phyloP scores from a whole-genome alignment of 2,329 filamentous ascomycete species.

The Seiridium cupressi region DNA sequence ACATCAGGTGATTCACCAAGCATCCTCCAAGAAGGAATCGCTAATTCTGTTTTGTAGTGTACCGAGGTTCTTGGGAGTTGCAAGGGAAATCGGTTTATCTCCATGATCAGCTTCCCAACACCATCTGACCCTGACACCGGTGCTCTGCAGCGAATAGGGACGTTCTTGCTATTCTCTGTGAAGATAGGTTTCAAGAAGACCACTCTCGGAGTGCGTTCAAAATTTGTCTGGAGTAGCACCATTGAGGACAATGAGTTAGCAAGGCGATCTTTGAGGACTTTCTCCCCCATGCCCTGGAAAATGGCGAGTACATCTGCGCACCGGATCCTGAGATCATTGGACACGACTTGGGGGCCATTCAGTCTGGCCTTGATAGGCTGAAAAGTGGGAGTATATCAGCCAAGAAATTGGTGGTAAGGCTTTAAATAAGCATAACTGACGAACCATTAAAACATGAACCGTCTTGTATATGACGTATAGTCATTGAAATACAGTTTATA shows the following conservation, averaged over 20 bases:
- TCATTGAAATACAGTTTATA: neutral
- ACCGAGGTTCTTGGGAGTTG: constrained; percentile 9
- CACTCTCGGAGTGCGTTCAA: neutral
- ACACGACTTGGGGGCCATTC: neutral
- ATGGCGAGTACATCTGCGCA: neutral
- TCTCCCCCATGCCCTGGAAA: neutral
- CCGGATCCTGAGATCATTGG: neutral
- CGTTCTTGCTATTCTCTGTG: neutral
- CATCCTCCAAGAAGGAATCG: neutral
- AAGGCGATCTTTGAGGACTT: neutral
- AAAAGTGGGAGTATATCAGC: constrained; percentile 11
- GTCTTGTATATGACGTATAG: neutral
- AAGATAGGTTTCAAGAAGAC: neutral
- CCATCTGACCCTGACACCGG: neutral
- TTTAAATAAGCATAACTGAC: neutral
- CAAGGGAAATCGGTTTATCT: neutral
- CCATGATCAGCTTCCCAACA: neutral
- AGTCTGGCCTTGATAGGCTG: neutral
- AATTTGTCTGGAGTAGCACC: neutral
- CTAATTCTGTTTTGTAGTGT: neutral
- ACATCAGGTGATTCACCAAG: too few species aligned
- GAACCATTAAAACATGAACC: neutral
- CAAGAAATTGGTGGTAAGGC: constrained; percentile 10
- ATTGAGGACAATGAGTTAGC: neutral
- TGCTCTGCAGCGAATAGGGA: neutral